Evolutionary conservation across 176 grass and related monocot genomes (phyloP).

Genomic region (Chrysopogon serrulatus): DNA sequence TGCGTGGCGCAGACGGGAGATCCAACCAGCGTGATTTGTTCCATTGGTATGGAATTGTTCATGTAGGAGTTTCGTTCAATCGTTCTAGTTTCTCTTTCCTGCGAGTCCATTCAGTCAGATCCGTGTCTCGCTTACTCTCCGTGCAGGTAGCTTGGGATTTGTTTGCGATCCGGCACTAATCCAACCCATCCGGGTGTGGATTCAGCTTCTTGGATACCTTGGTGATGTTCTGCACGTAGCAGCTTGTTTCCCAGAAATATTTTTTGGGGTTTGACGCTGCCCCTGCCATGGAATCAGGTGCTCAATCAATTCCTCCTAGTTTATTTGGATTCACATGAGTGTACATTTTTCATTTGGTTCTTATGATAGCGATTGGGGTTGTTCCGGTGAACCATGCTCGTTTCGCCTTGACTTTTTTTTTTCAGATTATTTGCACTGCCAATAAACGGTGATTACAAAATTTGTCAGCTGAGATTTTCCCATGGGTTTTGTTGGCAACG

Average conservation of each 20-base stretch:
- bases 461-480: not conserved
- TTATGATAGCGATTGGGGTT: not conserved
- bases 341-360: conserved; percentile 4
- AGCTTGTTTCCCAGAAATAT: not conserved
- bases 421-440: not conserved
- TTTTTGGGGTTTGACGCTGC: not conserved
- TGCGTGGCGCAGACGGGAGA: not conserved
- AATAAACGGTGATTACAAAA: not conserved
- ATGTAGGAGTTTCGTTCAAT: not conserved
- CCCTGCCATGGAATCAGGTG: conserved; percentile 32
- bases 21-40: not conserved
- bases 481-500: not conserved
- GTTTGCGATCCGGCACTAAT: not conserved
- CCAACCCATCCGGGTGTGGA: not conserved
- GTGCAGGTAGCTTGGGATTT: not conserved
- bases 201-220: not conserved
- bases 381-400: not conserved
- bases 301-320: not conserved
- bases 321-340: not conserved
- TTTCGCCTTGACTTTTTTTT: not conserved
- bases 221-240: conserved; percentile 1
- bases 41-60: not conserved
- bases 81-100: not conserved
- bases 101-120: not conserved
- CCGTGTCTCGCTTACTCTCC: not conserved